Base-by-base conservation (phyloP, 345 rosid genomes). In the Hypericum perforatum region DNA sequence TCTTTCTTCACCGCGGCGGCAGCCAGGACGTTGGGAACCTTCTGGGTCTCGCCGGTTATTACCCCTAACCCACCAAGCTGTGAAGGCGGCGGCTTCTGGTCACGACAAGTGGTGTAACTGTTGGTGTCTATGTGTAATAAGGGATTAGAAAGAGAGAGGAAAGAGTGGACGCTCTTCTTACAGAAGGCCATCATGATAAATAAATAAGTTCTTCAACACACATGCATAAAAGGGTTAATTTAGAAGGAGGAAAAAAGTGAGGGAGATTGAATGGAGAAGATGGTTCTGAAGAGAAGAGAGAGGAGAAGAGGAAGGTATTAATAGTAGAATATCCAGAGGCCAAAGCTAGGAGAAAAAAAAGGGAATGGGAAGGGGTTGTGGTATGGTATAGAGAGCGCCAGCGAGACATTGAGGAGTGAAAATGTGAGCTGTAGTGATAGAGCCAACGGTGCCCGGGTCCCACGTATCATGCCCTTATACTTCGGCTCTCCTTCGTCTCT, bases 371-470 rank as follows among this genome's bases (percentile, higher is more conserved):
- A 50, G 48, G 14, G 29, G 39, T 6, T 16, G 11, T 48, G 53
- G 59, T 50, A 54, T 60, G 76, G 71, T 49, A 66, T 12, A 64
- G 70, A 43, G 69, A 55, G 66, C 52, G 78, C 69, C 79, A 68
- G 41, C 78, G 16, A 43, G 52, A 45, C 62, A 37, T 10, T 22
- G 43, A 7, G 37, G 13, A 7, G 67, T 32, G 49, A 60, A 62
- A 37, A 37, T 12, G 48, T 67, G 66, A 74, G 78, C 72, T 71
- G 81, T 40, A 64, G 29, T 65, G 76, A 67, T 63, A 49, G 68
- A 66, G 60, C 5, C 57, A 73, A 61, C 67, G 58, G 69, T 62
- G 77, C 75, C 74, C n/a, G 67, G 81, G 78, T 73, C 82, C 80
- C 86, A 67, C 68, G 74, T 56, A 45, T 43, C 39, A 58, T 16